Evolutionary conservation across 192 early-diverging fungal species (phyloP).

Genomic region (Backusella psychrophila): DNA sequence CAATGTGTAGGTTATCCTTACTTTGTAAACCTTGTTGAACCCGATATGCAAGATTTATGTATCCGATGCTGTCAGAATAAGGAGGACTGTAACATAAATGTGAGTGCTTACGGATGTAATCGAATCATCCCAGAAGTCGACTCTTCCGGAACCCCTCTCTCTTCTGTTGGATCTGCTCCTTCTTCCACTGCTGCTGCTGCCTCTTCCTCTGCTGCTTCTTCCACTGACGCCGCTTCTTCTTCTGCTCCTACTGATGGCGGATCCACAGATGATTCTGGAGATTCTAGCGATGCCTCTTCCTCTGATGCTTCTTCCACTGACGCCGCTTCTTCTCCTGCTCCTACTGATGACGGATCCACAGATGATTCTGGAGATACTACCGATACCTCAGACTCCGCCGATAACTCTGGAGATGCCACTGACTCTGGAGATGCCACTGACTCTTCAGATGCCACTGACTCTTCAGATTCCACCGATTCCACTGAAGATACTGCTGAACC

Average conservation of each 20-base stretch:
- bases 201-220: background rate
- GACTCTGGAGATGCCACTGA: background rate
- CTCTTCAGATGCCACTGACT: background rate
- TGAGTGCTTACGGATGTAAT: conserved; percentile 36
- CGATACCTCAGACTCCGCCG: background rate
- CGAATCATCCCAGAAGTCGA: conserved; percentile 44
- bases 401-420: background rate
- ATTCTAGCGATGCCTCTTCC: background rate
- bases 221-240: background rate
- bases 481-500: background rate
- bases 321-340: no score
- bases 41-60: conserved; percentile 24
- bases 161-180: background rate
- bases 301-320: no score
- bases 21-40: conserved; percentile 38
- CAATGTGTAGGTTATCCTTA: conserved; percentile 28
- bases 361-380: background rate
- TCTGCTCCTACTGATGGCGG: background rate
- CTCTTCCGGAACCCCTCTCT: background rate
- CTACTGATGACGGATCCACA: background rate
- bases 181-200: background rate
- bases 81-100: conserved; percentile 19
- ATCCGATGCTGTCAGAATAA: conserved; percentile 34
- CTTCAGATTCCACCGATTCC: background rate
- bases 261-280: background rate